These are phyloP conservation scores for Alternaria sp. DNA, from an alignment of 2,329 filamentous ascomycete genomes.

Conservation along the genomic window DNA sequence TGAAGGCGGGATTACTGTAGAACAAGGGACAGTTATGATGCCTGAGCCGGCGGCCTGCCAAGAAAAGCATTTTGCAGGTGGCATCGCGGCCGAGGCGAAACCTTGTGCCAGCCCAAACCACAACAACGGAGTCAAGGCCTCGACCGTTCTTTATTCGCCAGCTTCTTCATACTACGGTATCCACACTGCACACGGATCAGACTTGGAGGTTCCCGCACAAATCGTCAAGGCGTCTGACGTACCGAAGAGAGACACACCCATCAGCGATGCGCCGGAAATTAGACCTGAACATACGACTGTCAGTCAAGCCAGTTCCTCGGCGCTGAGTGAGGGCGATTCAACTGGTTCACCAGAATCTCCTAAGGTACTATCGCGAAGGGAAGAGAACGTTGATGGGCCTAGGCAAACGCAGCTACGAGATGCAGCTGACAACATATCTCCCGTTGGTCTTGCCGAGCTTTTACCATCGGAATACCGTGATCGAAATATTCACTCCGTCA, in stretches of 20 bases:
- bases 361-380: not conserved
- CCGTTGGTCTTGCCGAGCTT: not conserved
- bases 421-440: not conserved
- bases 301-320: not conserved
- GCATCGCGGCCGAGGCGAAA: not conserved
- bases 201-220: not conserved
- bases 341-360: not conserved
- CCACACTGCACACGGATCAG: not conserved
- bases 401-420: constrained; percentile 7
- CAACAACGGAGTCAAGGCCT: not conserved
- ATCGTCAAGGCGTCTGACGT: not conserved
- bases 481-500: not conserved
- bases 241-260: not conserved
- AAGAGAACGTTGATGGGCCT: not conserved
- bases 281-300: not conserved
- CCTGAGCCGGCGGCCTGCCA: not conserved
- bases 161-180: not conserved
- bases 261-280: rapidly evolving
- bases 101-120: not conserved
- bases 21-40: not conserved
- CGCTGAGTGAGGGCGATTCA: not conserved
- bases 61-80: not conserved
- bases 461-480: not conserved
- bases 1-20: not conserved
- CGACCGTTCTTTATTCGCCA: too few relatives aligned